Percentiles rank a stretch among this genome's conserved stretches.
These are phyloP conservation scores for Nephromyces sp. DNA, from an alignment of 169 alveolate species.

Conservation along the genomic window DNA sequence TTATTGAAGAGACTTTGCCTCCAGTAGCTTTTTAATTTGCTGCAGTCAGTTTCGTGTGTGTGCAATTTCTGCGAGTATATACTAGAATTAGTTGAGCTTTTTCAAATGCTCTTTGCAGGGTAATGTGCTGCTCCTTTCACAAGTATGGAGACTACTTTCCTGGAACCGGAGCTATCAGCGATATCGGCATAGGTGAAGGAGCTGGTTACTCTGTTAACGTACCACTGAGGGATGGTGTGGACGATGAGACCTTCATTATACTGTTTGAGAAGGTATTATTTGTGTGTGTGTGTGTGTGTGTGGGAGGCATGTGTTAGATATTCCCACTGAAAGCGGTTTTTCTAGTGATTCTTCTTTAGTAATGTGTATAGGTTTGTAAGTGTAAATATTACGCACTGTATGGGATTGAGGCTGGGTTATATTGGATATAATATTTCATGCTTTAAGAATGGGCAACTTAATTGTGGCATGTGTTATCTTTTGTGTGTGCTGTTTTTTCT, in stretches of 20 bases:
- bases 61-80: neutral
- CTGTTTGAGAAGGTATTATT: slow-evolving; percentile 69
- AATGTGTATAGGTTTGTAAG: too few species aligned
- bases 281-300: too few species aligned
- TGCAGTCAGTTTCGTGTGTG: too few species aligned
- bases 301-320: too few species aligned
- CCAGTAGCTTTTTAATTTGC: neutral
- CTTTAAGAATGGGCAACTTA: too few species aligned
- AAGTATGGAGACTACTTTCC: slow-evolving; percentile 98
- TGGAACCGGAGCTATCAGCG: slow-evolving; percentile 94
- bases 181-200: slow-evolving; percentile 86
- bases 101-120: slow-evolving; percentile 65
- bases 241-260: slow-evolving; percentile 84
- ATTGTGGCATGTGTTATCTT: too few species aligned
- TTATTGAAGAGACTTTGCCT: neutral
- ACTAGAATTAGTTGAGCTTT: neutral
- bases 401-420: too few species aligned
- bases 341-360: too few species aligned
- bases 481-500: too few species aligned
- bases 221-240: slow-evolving; percentile 94
- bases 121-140: slow-evolving; percentile 94
- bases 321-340: too few species aligned
- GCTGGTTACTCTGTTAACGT: slow-evolving; percentile 91
- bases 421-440: too few species aligned
- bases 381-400: too few species aligned